Base-by-base conservation (phyloP, 371 early-diverging fungal species). In the Circinella umbellata region DNA sequence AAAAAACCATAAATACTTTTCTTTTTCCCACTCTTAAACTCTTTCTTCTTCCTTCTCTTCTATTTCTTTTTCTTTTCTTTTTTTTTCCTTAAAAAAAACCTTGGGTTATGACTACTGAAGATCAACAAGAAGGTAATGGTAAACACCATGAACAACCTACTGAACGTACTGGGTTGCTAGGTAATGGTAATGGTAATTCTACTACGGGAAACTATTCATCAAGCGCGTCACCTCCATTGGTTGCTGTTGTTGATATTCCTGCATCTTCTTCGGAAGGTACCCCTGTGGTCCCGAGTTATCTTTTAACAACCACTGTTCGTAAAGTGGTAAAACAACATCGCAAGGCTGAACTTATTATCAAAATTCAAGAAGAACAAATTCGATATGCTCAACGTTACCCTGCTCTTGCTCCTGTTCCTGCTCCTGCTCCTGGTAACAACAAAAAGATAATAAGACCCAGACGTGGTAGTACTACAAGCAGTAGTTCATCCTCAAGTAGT, bases 301-400 rank as follows among this genome's bases (percentile, higher is more conserved):
- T 74, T 20, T 63, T 80, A 13, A 72, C 73, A 3, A 74, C 73
- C 34, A 78, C 76, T 47, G 69, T 80, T 38, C 74, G 78, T 51
- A 78, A 80, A 18, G 71, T 76, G 6, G 37, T 80, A 9, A 64
- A 72, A 1, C 76, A 76, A 36, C 72, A 69, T 49, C 70, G 75
- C 42, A 69, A 69, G 63, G 69, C 69, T 20, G 63, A 51, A 46
- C 9, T 39, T 17, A 48, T 37, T 14, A 66, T 60, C 27, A 55
- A 47, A 47, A 37, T 57, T 37, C 67, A 68, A 47, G 60, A 39
- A 42, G 5, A 9, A 39, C 51, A 27, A 54, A 49, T 55, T 27
- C 27, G 27, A 27, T 27, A 27, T 27, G 27, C 27, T 27, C 27
- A 27, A 27, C 27, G 27, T 27, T 27, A 27, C n/a, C n/a, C n/a